Evolutionary conservation across 108 stramenopile genomes (phyloP).

Genomic region (Cylindrotheca fusiformis): DNA sequence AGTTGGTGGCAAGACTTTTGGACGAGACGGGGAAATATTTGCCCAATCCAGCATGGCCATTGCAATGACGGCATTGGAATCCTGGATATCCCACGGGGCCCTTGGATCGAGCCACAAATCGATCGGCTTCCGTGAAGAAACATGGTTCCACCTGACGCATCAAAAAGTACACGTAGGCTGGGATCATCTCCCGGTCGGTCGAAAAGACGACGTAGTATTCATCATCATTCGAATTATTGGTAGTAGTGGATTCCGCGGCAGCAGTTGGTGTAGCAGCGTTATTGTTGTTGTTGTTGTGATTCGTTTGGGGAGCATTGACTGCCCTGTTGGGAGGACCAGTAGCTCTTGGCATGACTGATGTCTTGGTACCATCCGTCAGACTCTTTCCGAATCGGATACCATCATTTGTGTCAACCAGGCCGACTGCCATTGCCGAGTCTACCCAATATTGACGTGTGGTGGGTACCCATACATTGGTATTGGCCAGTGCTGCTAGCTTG

Average conservation of each 20-base stretch:
- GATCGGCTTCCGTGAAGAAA: conserved; percentile 64
- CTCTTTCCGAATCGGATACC: conserved; percentile 43
- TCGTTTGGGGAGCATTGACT: neutral
- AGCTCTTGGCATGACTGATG: neutral
- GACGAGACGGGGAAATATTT: conserved; percentile 63
- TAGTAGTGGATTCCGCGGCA: neutral
- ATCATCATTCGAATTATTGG: neutral
- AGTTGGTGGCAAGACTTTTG: conserved; percentile 55
- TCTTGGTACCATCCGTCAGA: conserved; percentile 8
- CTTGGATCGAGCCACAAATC: conserved; percentile 61
- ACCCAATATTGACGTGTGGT: conserved; percentile 59
- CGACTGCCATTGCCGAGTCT: conserved; percentile 54
- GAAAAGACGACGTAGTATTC: conserved; percentile 38
- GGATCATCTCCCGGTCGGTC: conserved; percentile 44
- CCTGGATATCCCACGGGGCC: conserved; percentile 64
- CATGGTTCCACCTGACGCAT: conserved; percentile 65
- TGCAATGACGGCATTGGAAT: conserved; percentile 69
- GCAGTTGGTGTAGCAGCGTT: neutral
- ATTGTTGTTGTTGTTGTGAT: neutral
- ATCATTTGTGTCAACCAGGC: conserved; percentile 47
- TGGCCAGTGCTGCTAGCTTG: conserved; percentile 17
- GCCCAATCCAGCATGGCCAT: conserved; percentile 67
- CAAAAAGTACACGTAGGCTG: conserved; percentile 58
- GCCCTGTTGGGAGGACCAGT: neutral
- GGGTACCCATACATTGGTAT: conserved; percentile 27